Evolutionary conservation across 1,284 basidiomycete genomes (phyloP).

Genomic region (Trichosporon sp.): DNA sequence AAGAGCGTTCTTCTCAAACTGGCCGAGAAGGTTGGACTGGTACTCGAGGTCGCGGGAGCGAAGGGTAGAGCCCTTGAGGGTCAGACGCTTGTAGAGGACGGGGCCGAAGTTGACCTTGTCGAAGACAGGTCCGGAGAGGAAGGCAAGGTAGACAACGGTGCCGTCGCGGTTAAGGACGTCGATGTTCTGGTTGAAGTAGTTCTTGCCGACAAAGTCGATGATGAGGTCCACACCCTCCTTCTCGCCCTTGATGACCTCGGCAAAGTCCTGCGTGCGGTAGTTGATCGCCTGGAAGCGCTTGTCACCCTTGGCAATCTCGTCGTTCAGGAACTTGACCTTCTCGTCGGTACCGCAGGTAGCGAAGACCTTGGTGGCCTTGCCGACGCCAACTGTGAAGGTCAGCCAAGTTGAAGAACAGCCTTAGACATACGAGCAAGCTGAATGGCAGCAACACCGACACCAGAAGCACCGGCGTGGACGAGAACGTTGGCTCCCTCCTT

Average conservation of each 20-base stretch:
- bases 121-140: conserved; percentile 59
- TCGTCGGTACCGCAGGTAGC: conserved; percentile 79
- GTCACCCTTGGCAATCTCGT: conserved; percentile 51
- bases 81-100: conserved; percentile 72
- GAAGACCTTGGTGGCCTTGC: conserved; percentile 57
- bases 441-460: conserved; percentile 84
- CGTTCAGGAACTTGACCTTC: conserved; percentile 72
- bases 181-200: conserved; percentile 81
- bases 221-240: conserved; percentile 58
- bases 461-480: conserved; percentile 82
- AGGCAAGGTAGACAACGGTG: conserved; percentile 55
- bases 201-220: conserved; percentile 65
- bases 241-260: conserved; percentile 48
- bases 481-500: conserved; percentile 70
- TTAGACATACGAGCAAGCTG: conserved; percentile 73
- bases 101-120: conserved; percentile 59
- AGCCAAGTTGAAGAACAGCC: background rate
- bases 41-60: conserved; percentile 72
- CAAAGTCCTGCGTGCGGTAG: conserved; percentile 69
- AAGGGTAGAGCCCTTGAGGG: conserved; percentile 82
- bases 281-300: conserved; percentile 68
- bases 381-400: conserved; percentile 25
- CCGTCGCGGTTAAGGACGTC: conserved; percentile 70
- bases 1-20: conserved; percentile 59
- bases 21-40: conserved; percentile 68